Evolutionary conservation across 306 rosid species (phyloP).

Genomic region (Gynostemma pentaphyllum): DNA sequence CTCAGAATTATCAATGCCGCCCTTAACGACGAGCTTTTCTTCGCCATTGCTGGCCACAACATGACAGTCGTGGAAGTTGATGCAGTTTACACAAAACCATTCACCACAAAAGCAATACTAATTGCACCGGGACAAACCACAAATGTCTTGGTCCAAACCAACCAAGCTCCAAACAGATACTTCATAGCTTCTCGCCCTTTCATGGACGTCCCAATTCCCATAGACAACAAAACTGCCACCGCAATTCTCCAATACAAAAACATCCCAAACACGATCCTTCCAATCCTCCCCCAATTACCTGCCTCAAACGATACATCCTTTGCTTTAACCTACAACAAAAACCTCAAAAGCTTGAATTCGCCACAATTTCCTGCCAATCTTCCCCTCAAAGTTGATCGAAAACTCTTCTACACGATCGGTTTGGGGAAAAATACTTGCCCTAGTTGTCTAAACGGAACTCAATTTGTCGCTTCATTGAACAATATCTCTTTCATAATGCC

Average conservation of each 20-base stretch:
- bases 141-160: slow-evolving; percentile 57
- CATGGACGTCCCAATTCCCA: slow-evolving; percentile 56
- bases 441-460: slow-evolving; percentile 57
- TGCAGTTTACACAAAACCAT: slow-evolving; percentile 77
- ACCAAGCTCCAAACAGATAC: slow-evolving; percentile 46
- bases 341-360: slow-evolving; percentile 48
- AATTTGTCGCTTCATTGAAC: slow-evolving; percentile 69
- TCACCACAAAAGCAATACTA: slow-evolving; percentile 51
- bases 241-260: slow-evolving; percentile 71
- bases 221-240: slow-evolving; percentile 68
- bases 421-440: slow-evolving; percentile 56
- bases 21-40: slow-evolving; percentile 68
- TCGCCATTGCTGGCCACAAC: slow-evolving; percentile 57
- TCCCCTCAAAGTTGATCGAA: slow-evolving; percentile 61
- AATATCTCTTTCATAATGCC: slow-evolving; percentile 78
- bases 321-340: slow-evolving; percentile 41
- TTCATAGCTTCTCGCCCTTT: slow-evolving; percentile 61
- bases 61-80: slow-evolving; percentile 87
- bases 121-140: slow-evolving; percentile 90
- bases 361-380: slow-evolving; percentile 59
- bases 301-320: slow-evolving; percentile 45
- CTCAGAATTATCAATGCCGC: slow-evolving; percentile 61
- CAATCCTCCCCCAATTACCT: slow-evolving; percentile 54
- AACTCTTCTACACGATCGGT: slow-evolving; percentile 59
- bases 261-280: slow-evolving; percentile 51